Base-by-base conservation (phyloP, 352 stramenopile genomes). In the Elongisporangium senticosum region DNA sequence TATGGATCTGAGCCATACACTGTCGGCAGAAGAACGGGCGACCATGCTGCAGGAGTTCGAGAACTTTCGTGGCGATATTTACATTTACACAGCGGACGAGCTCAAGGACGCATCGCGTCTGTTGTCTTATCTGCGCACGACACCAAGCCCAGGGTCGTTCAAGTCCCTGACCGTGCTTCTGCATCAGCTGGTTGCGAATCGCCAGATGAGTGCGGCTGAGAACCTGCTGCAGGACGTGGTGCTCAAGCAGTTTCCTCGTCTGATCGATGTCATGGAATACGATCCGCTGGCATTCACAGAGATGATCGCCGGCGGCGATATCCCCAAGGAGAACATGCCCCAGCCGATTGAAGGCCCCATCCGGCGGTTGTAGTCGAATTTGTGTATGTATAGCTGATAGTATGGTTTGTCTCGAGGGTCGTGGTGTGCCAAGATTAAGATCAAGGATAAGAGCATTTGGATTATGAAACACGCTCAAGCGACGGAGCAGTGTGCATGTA, bases 41-140 rank as follows among this genome's bases (percentile, higher is more conserved):
- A 85, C 70, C 10, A 67, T 90, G 28, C 62, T 90, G 40, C 68
- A 87, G 57, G 74, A 90, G 66, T 67, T 88, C 14, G 75, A 89
- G 49, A 71, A 77, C 28, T 89, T 83, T 59, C 65, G 80, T 23
- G 66, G 70, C 20, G 71, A 72, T 10, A 74, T 77, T 47, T 93
- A 93, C 65, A 83, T 91, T 20, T 93, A 93, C 68, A 88, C 81
- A 21, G 81, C 75, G 4, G 84, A 93, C 39, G 81, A 93, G 47
- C 64, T 93, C 6, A 64, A 78, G 24, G 70, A 86, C 40, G 83
- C 83, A 14, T 65, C 77, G 17, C 56, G 64, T 8, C 55, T 91
- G 52, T 79, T 91, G 51, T 72, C 74, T 33, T 75, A 85, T 51
- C 67, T 90, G 57, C 71, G 69, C 13, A 58, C 68, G 21, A 76